Evolutionary conservation across 768 basidiomycete species (phyloP), one percentile per base, ranked within the genome.

Genomic region (Candolleomyces aberdarensis): DNA sequence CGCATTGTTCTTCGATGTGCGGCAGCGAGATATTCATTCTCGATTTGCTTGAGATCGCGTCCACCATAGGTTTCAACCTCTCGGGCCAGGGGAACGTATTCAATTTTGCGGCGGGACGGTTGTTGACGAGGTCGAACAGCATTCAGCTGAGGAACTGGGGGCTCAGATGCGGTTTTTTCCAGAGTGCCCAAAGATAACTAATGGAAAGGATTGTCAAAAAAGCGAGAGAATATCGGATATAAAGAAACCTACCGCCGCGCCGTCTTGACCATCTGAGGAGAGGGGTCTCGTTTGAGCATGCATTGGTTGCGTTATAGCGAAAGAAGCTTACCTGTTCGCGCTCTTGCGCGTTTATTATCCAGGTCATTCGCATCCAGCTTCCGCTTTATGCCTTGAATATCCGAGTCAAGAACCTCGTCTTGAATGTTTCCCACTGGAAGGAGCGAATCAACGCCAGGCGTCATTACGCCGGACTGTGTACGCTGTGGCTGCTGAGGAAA

Each of bases 11-110:
- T 83, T 56, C 81, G 77, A 50, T 83, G 78, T n/a, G 78, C 71
- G 17, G 80, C 69, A 39, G 76, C 80, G 32, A 72, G 66, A 58
- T 83, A 79, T 65, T 93, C 92, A 13, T 80, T 76, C 56, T 90
- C 85, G 58, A 96, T 74, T 11, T 75, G 65, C 52, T 85, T 81
- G 39, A 94, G 69, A 73, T 96, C 90, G 65, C 94, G 86, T 32
- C 95, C 95, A 26, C 94, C 95, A 61, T 85, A 78, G 0, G 87
- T 88, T 36, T 89, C 85, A 49, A 90, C 71, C 63, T 90, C 89
- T 15, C 91, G 88, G 10, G 83, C 85, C 17, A 92, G 77, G 0
- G 95, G 95, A 32, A 90, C 79, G 71, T 96, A 97, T 75, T 94
- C 91, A 64, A 97, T 89, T 75, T 91, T 95, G 64, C 90, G 86